phyloP scores from a whole-genome alignment of 1,284 basidiomycete genomes.

The Anthracocystis panici-leucophaei region DNA sequence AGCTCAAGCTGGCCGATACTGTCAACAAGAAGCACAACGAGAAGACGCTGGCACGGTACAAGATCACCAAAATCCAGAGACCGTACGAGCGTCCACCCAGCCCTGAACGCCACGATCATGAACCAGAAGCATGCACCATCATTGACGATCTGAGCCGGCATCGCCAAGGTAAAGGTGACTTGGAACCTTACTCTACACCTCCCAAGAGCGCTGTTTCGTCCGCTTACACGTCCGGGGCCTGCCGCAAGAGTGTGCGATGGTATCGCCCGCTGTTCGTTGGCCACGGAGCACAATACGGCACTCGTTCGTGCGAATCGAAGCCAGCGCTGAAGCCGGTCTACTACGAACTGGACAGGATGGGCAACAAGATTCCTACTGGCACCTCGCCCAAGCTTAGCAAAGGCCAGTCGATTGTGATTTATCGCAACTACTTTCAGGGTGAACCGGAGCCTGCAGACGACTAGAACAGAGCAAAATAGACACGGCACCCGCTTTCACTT shows the following conservation, averaged over 20 bases:
- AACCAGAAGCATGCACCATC: conserved; percentile 48
- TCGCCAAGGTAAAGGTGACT: conserved; percentile 41
- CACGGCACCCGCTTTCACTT: background rate
- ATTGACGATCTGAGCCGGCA: conserved; percentile 40
- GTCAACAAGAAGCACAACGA: conserved; percentile 54
- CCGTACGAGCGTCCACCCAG: conserved; percentile 50
- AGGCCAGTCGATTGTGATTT: conserved; percentile 44
- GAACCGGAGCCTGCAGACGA: conserved; percentile 44
- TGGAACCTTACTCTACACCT: conserved; percentile 38
- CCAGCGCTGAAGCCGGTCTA: conserved; percentile 44
- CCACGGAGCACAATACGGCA: conserved; percentile 37
- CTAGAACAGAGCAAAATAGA: conserved; percentile 7
- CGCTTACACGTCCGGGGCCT: background rate
- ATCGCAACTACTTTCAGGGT: conserved; percentile 50
- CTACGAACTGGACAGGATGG: conserved; percentile 39
- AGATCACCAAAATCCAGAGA: conserved; percentile 45
- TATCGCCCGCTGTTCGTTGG: conserved; percentile 49
- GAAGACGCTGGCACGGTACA: conserved; percentile 46
- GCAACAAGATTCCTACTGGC: conserved; percentile 42
- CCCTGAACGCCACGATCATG: conserved; percentile 47
- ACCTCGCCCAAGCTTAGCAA: conserved; percentile 43
- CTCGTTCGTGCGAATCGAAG: conserved; percentile 12
- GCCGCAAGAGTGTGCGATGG: conserved; percentile 39
- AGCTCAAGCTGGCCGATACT: conserved; percentile 45
- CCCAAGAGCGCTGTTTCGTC: conserved; percentile 7